Base-by-base conservation (phyloP, 495 filamentous ascomycete genomes). In the Xylaria intraflava region DNA sequence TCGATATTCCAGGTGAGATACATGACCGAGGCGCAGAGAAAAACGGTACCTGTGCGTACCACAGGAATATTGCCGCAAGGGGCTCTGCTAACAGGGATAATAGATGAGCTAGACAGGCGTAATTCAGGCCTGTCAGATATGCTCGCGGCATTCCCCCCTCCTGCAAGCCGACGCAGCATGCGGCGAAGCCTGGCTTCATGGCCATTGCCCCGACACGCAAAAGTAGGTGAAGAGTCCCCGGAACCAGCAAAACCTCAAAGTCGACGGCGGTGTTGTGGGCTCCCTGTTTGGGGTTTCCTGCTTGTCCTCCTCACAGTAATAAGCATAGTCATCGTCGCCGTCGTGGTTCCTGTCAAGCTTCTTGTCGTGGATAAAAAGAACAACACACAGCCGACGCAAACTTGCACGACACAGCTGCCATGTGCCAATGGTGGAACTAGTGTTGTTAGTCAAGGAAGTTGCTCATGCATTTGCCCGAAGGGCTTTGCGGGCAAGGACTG, bases 61-160 rank as follows among this genome's bases (percentile, higher is more conserved):
- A 30, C 16, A 43, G 7, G 2, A 26, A 16, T 10, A 31, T 23
- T 1, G 33, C 17, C 3, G 33, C 43, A 17, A 9, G 26, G 26
- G 24, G 23, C 6, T n/a, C n/a, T 39, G 36, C 72, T 72, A 67
- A 76, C 39, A 57, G 46, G n/a, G 60, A 69, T 27, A 56, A 59
- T 38, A 74, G 67, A 56, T 58, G 65, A 62, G 29, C 59, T 64
- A 55, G 72, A 70, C 55, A 80, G 72, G 60, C 75, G 69, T 56
- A 78, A 69, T 79, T 90, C 59, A 14, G 74, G 75, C 5, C 75
- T 98, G 39, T 91, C 89, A 14, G 90, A 95, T 62, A 96, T 96
- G 65, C 77, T 98, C 6, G 86, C 88, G 11, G 88, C 90, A 12
- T 98, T 98, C 54, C 93, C 93, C 7, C 86, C 90, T 10, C 90